Evolutionary conservation across 108 stramenopile species (phyloP), one percentile per base, ranked within the genome.

Genomic region (Skeletonema tropicum): DNA sequence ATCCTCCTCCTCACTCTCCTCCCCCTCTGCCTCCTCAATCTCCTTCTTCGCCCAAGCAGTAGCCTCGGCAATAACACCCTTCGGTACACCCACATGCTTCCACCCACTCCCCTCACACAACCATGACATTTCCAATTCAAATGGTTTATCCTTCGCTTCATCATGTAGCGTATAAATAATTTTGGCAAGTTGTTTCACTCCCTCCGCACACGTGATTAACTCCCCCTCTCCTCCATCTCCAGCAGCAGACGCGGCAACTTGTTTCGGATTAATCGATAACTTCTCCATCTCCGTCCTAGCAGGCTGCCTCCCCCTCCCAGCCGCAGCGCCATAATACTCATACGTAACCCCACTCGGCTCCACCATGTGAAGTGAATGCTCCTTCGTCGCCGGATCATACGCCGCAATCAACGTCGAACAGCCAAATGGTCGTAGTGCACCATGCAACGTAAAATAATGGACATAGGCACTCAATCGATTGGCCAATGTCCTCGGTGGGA

Each of bases 281-380:
- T 99, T 99, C 80, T 99, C 98, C 87, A 99, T 84, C 83, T 99
- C 99, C 35, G 98, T 99, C 89, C 98, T 97, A 52, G 98, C 98
- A 17, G 94, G 92, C 79, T 99, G 98, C 62, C 96, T 87, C 58
- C 98, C 98, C 85, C 98, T 97, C 23, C 99, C 99, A 10, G 95
- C 91, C 7, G 99, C 98, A 23, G 91, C 92, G 11, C 96, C 99
- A 68, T 90, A 98, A 73, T 96, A 99, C 45, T 88, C 86, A 71
- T 90, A 91, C 8, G 83, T 80, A 17, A 90, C 91, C 3, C 99
- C 98, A 19, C 89, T 89, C 31, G 98, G 97, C 68, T 99, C 99
- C 21, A 98, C 73, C 90, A 98, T 91, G 77, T 98, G 89, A 32
- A 99, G 87, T 49, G 89, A 73, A 67, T 79, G 89, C 33, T 86